Evolutionary conservation across 768 basidiomycete species (phyloP).

Genomic region (Mycena venus): DNA sequence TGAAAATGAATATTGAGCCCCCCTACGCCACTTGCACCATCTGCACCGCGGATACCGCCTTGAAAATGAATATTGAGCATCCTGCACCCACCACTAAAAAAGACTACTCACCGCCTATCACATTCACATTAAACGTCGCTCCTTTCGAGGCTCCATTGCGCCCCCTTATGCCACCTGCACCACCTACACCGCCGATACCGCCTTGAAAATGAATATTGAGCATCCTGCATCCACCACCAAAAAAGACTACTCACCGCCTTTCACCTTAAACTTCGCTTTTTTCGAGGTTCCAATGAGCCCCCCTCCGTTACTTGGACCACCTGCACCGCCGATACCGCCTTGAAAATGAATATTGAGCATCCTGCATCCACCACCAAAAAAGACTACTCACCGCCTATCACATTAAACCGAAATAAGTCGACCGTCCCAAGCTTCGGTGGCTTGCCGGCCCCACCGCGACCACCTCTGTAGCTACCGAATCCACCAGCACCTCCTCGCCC

Average conservation of each 20-base stretch:
- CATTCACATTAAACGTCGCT: too few relatives aligned
- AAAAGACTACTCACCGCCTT: too few relatives aligned
- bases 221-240: too few relatives aligned
- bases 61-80: too few relatives aligned
- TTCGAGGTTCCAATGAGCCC: too few relatives aligned
- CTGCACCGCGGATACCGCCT: too few relatives aligned
- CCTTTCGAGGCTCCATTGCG: too few relatives aligned
- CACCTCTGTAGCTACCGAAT: not conserved
- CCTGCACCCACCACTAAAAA: too few relatives aligned
- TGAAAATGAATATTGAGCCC: not conserved
- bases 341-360: not conserved
- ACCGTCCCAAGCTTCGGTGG: not conserved
- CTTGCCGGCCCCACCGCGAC: not conserved
- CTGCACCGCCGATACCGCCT: not conserved
- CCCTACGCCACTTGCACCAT: not conserved
- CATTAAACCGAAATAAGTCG: not conserved
- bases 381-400: not conserved
- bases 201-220: too few relatives aligned
- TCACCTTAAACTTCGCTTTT: too few relatives aligned
- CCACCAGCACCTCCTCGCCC: not conserved
- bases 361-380: not conserved
- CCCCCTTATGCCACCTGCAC: not conserved
- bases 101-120: too few relatives aligned
- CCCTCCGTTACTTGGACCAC: too few relatives aligned
- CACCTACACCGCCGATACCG: not conserved